Evolutionary conservation across 768 basidiomycete species (phyloP), one percentile per base, ranked within the genome.

Genomic region (Auriscalpium orientale): DNA sequence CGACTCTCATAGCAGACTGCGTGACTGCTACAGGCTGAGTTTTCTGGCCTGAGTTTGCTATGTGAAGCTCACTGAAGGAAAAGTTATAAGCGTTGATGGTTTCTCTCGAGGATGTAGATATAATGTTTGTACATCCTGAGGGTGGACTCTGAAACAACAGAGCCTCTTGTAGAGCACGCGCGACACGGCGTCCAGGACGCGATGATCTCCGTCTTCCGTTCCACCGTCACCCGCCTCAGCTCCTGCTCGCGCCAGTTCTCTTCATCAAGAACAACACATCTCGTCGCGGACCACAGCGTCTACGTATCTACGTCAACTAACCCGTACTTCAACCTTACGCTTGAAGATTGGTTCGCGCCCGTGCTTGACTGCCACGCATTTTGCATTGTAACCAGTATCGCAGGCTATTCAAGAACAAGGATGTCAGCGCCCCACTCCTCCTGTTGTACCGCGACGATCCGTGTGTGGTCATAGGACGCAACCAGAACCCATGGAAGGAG

Each of bases 401-500:
- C 57, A 89, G 87, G 84, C 71, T 89, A n/a, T 92, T 97, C 67
- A 82, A 91, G 63, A 82, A 90, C 63, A 82, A 87, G 47, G 73
- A 81, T 3, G 76, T 77, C 6, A 72, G 83, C 4, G 71, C 78
- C 38, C 91, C 93, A 1, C 75, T 95, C 44, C 77, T 99, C 18
- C 78, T 97, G 47, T 71, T 99, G 54, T 99, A 98, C 68, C 83
- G 91, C 34, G 89, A 98, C 66, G 68, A 72, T 0, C 91, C 93
- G 3, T 94, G 93, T 64, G 91, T 98, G 16, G 79, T 99, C 53
- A 91, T 98, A 54, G 95, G 95, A 0, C 76, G 95, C 52, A 95
- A 98, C 68, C 97, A 99, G 74, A 98, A 97, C 62, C 95, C 95
- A 15, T 98, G 95, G 95, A 97, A 92, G 67, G 95, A 99, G 66